Conservation (phyloP, 2,329 filamentous ascomycete genomes). For the Cytospora leucostoma region DNA sequence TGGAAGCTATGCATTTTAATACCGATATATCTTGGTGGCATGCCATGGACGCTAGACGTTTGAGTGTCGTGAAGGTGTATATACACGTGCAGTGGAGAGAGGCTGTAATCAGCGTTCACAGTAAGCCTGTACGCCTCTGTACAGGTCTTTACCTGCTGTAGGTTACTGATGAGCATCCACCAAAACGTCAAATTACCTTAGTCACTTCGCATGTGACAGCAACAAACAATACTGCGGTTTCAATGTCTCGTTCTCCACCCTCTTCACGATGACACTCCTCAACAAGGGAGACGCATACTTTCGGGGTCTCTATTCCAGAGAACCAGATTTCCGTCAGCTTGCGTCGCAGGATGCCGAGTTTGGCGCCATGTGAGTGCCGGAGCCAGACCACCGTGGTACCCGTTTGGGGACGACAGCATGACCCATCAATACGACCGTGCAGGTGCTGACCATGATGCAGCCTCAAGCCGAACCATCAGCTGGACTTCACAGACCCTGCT, state of each 20-base stretch:
- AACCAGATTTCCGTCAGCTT: constrained; percentile 48
- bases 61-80: no score
- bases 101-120: no score
- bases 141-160: neutral
- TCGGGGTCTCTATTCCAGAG: constrained; percentile 42
- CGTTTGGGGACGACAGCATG: no score
- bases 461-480: constrained; percentile 47
- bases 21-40: no score
- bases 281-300: constrained; percentile 36
- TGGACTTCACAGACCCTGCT: constrained; percentile 79
- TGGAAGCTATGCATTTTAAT: no score
- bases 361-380: constrained; percentile 41
- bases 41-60: no score
- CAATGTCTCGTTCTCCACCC: neutral
- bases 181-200: neutral
- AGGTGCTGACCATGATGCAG: constrained; percentile 32
- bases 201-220: neutral
- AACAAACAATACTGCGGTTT: no score
- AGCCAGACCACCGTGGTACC: neutral
- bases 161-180: neutral
- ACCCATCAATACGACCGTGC: neutral
- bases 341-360: constrained; percentile 45
- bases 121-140: no score
- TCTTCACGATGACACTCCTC: constrained; percentile 16
- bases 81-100: no score